Base-by-base conservation (phyloP, 306 rosid species). In the Acacia crassicarpa region DNA sequence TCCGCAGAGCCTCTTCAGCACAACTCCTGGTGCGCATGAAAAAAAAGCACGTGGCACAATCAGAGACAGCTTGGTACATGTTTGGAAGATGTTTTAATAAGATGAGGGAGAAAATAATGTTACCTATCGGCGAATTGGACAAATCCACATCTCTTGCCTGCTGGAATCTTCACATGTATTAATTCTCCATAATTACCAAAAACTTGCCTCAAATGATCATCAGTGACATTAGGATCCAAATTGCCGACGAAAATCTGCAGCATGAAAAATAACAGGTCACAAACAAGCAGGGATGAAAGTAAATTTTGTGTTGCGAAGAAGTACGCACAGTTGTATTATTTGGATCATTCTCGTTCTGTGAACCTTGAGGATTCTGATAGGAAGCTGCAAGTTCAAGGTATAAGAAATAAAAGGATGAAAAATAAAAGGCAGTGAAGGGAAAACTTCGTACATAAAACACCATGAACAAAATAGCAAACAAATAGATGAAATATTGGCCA, bases 81-180 rank as follows among this genome's bases (percentile, higher is more conserved):
- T 48, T 5, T 45, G 27, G 2, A 51, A 77, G 56, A 53, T 66
- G 44, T 38, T 38, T 62, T 33, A 79, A 38, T 38, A 25, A 8
- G 30, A 70, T 33, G 77, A 66, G 58, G 44, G 84, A 40, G 20
- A 23, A 72, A 48, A 82, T 38, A 71, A 32, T 40, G 81, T 22
- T 74, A 92, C 99, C 99, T 92, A 72, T 92, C 98, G 0, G 95
- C 85, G 80, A 91, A 95, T 82, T 95, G 99, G 79, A 95, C 99
- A 84, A 95, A 95, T 35, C 99, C 99, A 84, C 99, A 95, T 81
- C 98, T 84, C 82, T 95, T 95, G 86, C 98, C 99, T 0, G 92
- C 75, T 40, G 99, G 99, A 84, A 95, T 95, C 94, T 95, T 95
- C 49, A 95, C 99, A 69, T 95, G 99, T 58, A 90, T 86, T 22